Evolutionary conservation across 371 early-diverging fungal species (phyloP).

Genomic region (Capillidium rhysosporum): DNA sequence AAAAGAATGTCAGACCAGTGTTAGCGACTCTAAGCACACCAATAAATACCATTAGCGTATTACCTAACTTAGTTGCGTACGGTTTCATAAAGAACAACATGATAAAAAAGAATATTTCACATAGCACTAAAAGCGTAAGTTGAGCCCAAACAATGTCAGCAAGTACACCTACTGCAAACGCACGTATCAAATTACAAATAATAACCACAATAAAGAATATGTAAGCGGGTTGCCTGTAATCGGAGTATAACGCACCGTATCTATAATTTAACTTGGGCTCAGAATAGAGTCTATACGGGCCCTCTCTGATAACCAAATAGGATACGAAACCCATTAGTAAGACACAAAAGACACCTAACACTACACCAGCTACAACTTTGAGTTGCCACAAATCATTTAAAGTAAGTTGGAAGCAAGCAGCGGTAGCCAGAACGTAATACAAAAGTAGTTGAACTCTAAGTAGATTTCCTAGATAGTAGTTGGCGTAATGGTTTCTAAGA

Average conservation of each 20-base stretch:
- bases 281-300: constrained; percentile 13
- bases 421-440: constrained; percentile 13
- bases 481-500: constrained; percentile 11
- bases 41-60: constrained; percentile 1
- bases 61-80: background rate
- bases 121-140: background rate
- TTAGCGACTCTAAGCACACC: constrained; percentile 1
- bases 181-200: constrained; percentile 10
- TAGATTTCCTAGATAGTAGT: constrained; percentile 13
- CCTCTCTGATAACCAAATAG: constrained; percentile 10
- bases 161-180: constrained; percentile 12
- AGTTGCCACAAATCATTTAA: constrained; percentile 11
- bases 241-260: constrained; percentile 15
- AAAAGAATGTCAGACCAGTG: background rate
- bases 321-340: constrained; percentile 1
- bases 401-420: constrained; percentile 16
- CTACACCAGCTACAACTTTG: constrained; percentile 11
- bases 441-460: constrained; percentile 12
- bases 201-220: constrained; percentile 16
- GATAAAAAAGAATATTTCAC: constrained; percentile 2
- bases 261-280: constrained; percentile 13
- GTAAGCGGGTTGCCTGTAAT: constrained; percentile 13
- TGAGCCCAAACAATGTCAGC: constrained; percentile 1
- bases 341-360: constrained; percentile 9
- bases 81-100: background rate